Base-by-base conservation (phyloP, 2,329 filamentous ascomycete species). In the Magnaporthiopsis rhizophila region DNA sequence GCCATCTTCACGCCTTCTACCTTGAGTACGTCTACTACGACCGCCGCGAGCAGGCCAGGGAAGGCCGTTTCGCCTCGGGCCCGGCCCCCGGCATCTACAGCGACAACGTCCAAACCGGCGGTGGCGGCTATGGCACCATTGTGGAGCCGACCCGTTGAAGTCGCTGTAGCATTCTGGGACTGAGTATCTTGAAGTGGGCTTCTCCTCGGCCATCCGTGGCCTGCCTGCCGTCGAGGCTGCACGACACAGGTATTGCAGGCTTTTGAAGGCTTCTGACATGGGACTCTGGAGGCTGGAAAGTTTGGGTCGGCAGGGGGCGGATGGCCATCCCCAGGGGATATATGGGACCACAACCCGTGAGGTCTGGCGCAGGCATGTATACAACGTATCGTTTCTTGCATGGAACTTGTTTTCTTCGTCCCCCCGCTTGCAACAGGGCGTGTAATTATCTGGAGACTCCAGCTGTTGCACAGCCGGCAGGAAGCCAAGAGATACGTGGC, bases 21-120 rank as follows among this genome's bases (percentile, higher is more conserved):
- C 69, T 92, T 66, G 86, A 92, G 76, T 96, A 92, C 74, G 81
- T 96, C 67, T 96, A 93, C 78, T 94, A 89, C 75, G 85, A 91
- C 71, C 88, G 89, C 56, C 83, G 82, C 63, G 87, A 91, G 69
- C 83, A 87, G 72, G 81, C 82, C 2, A 77, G 80, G 59, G 78
- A 83, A 45, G 89, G 89, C 6, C 78, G 80, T 13, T 80, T 81
- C 65, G 77, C 81, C 26, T 77, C 80, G 4, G 71, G 76, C 11
- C 81, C 80, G 2, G 89, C 89, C 1, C 86, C 89, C 0, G 89
- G 89, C 34, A 83, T 93, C 24, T 93, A 89, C 74, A 90, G 86
- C 69, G 83, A 89, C 50, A 83, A 84, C 50, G 84, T 93, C n/a
- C 88, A 92, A 77, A 85, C 79, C 4, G 89, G 89, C n/a, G 88